Percentiles rank a stretch among this genome's conserved stretches.
phyloP scores from a whole-genome alignment of 495 filamentous ascomycete genomes.

The Penicillium lividum region DNA sequence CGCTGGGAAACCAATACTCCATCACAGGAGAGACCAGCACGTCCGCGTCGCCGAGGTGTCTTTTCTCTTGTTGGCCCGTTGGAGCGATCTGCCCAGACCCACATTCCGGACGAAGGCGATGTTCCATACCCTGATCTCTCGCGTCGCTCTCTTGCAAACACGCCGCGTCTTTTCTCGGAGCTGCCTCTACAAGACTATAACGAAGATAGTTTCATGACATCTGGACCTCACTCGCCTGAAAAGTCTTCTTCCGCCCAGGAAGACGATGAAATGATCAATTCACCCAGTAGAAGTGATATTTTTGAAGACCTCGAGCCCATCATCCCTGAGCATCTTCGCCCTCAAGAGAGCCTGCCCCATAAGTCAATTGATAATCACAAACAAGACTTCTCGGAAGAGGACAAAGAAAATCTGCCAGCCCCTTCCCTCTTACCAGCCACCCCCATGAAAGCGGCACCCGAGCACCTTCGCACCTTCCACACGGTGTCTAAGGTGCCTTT shows the following conservation, averaged over 20 bases:
- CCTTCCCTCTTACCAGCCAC: constrained; percentile 37
- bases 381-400: constrained; percentile 18
- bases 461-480: constrained; percentile 53
- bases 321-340: not conserved
- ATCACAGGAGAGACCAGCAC: constrained; percentile 40
- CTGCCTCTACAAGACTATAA: constrained; percentile 19
- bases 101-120: constrained; percentile 14
- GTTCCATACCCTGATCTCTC: constrained; percentile 33
- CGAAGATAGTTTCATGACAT: constrained; percentile 13
- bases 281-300: constrained; percentile 22
- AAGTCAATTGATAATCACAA: constrained; percentile 20
- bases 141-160: constrained; percentile 20
- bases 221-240: constrained; percentile 7
- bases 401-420: constrained; percentile 35
- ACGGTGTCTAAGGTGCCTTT: constrained; percentile 77
- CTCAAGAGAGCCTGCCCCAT: not conserved
- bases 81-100: constrained; percentile 13
- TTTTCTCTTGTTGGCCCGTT: constrained; percentile 48
- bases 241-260: constrained; percentile 9
- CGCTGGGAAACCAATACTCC: constrained; percentile 59
- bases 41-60: constrained; percentile 38
- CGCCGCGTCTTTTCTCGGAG: constrained; percentile 19
- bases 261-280: constrained; percentile 9
- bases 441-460: constrained; percentile 27
- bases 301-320: constrained; percentile 26